Base-by-base conservation (phyloP, 23 red algal genomes). In the Porphyridium purpureum region DNA sequence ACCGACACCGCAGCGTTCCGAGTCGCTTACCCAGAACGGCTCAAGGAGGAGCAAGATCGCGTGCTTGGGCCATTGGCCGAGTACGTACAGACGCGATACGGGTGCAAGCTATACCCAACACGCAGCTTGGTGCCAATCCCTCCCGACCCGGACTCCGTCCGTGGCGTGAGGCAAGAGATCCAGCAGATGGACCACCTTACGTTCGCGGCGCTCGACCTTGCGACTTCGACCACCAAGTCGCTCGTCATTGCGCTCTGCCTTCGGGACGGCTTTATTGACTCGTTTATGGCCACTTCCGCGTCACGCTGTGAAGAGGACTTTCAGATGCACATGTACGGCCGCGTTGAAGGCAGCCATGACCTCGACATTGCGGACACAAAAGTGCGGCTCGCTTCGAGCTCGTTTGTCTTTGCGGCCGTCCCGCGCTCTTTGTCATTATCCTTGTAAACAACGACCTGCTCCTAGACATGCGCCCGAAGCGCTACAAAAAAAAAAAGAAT, bases 341-440 rank as follows among this genome's bases (percentile, higher is more conserved):
- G 29, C 20, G 82, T 88, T 3, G 59, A 70, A 34, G 82, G 82
- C 9, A 57, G 82, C 21, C 82, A 88, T 75, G 82, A 88, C 49
- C 29, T 88, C 21, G 82, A 88, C 31, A 55, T 57, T 30, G 82
- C 82, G 4, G 82, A 88, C 44, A 42, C 50, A 5, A 24, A 19
- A 2, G 82, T 88, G 4, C 58, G 82, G 29, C 50, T 88, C 20
- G 30, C 54, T 2, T 54, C 70, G 24, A 63, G 70, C 24, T 52
- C 71, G 30, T 1, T 65, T 15, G 47, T 78, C 28, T 88, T 88
- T 63, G n/a, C n/a, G n/a, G n/a, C n/a, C n/a, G n/a, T n/a, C n/a
- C n/a, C n/a, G n/a, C n/a, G n/a, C n/a, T n/a, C n/a, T n/a, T n/a
- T n/a, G n/a, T n/a, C n/a, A n/a, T n/a, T n/a, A n/a, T n/a, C n/a